phyloP scores from a whole-genome alignment of 768 basidiomycete species.

The Boletus sp. region DNA sequence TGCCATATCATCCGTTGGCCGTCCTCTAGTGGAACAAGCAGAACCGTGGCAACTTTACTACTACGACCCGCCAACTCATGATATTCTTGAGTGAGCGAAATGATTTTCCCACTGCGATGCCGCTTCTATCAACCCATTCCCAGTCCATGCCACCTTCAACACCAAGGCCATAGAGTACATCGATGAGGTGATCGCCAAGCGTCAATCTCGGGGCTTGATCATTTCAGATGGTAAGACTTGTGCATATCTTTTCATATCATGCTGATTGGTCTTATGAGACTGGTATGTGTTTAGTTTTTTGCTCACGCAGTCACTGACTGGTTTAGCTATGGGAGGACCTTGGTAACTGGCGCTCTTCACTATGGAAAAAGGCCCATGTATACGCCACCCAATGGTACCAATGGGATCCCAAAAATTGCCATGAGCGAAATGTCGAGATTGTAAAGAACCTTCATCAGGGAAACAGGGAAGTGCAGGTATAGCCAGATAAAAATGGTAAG shows the following conservation, averaged over 20 bases:
- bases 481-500: not conserved
- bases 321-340: not conserved
- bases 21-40: not conserved
- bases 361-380: constrained; percentile 4
- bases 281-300: not conserved
- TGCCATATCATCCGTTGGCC: no score
- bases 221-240: not conserved
- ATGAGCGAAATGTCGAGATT: no score
- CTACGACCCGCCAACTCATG: no score
- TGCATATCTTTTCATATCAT: not conserved
- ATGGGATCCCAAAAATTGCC: no score
- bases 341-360: not conserved
- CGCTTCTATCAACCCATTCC: constrained; percentile 1
- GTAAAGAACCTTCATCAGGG: not conserved
- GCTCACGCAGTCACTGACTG: no score
- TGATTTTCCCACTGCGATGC: not conserved
- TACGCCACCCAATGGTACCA: no score
- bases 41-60: constrained; percentile 5
- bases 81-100: no score
- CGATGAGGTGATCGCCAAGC: not conserved
- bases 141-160: not conserved
- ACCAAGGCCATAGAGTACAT: not conserved
- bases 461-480: not conserved
- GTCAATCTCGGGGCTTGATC: not conserved
- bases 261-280: constrained; percentile 5